phyloP scores from a whole-genome alignment of 106 monocot species.

The Allium fistulosum region DNA sequence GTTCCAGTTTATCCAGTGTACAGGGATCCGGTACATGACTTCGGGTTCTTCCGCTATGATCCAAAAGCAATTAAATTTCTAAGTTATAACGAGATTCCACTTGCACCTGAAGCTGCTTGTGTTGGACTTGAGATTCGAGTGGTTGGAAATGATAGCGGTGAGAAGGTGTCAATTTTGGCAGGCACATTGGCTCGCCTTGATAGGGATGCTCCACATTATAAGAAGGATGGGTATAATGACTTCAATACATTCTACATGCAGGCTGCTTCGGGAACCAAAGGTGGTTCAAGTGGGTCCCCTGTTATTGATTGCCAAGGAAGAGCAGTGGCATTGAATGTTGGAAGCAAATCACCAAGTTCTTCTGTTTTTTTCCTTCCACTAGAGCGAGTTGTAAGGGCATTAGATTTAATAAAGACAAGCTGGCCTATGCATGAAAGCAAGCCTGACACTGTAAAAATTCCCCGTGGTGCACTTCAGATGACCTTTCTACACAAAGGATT shows the following conservation, averaged over 20 bases:
- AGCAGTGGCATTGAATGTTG: constrained; percentile 96
- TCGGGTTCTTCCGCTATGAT: constrained; percentile 92
- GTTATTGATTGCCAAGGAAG: constrained; percentile 86
- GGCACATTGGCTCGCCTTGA: constrained; percentile 96
- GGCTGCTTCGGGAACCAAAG: constrained; percentile 99
- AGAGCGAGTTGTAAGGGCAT: constrained; percentile 83
- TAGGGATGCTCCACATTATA: constrained; percentile 92
- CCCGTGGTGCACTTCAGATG: constrained; percentile 96
- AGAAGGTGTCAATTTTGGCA: constrained; percentile 99
- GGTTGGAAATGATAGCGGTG: constrained; percentile 97
- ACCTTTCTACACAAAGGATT: constrained; percentile 95
- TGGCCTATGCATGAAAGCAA: constrained; percentile 53
- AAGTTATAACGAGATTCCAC: constrained; percentile 80
- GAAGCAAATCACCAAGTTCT: constrained; percentile 94
- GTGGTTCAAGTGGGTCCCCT: constrained; percentile 95
- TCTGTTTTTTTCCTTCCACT: constrained; percentile 95
- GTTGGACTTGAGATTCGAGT: constrained; percentile 95
- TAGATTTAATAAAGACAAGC: constrained; percentile 52
- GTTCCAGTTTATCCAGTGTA: constrained; percentile 78
- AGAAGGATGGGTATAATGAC: constrained; percentile 97
- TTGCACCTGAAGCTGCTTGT: constrained; percentile 89
- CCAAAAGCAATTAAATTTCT: constrained; percentile 86
- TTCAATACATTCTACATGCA: constrained; percentile 99
- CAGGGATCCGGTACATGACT: constrained; percentile 98
- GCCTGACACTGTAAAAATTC: constrained; percentile 43